Evolutionary conservation across 2,329 filamentous ascomycete species (phyloP), one percentile per base, ranked within the genome.

Genomic region (Calycina herbarum): DNA sequence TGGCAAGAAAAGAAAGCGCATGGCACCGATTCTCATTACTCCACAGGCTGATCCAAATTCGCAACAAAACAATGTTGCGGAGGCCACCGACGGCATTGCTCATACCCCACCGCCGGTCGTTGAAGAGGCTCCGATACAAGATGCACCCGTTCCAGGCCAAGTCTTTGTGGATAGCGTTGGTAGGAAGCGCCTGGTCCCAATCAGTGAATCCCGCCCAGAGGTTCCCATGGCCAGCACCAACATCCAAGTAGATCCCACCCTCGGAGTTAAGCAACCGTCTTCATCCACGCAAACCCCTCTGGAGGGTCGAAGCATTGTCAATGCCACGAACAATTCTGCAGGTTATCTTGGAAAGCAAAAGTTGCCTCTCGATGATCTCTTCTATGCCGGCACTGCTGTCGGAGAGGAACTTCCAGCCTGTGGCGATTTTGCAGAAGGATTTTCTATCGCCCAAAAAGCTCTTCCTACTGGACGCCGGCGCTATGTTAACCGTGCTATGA

Each of bases 391-490:
- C 17, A 65, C 68, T 40, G 40, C 59, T 13, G 66, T 74, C 42
- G 75, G 75, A 64, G 66, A 77, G 64, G 70, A 75, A 59, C 63
- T 77, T 6, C 42, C 70, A 8, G 59, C 66, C 33, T 66, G 73
- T 13, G 13, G 17, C 7, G 56, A 57, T 57, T 31, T 57, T 35
- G 70, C 68, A n/a, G 65, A 74, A n/a, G 71, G 74, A 64, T 61
- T 73, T 24, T 71, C 63, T 57, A 62, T 68, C 33, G 3, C 61
- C 67, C 13, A 71, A 69, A 27, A 73, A 13, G 63, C 64, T 1
- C 71, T 82, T 1, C 79, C 82, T 1, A 74, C 75, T 5, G 84
- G 82, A 0, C 80, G 78, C 38, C 78, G 81, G 54, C 70, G 79
- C 1, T 83, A 81, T 62, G 79, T 82, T 2, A 71, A 81, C 63